Conservation (phyloP, 176 grass and related monocot species). For the Bromus sterilis region DNA sequence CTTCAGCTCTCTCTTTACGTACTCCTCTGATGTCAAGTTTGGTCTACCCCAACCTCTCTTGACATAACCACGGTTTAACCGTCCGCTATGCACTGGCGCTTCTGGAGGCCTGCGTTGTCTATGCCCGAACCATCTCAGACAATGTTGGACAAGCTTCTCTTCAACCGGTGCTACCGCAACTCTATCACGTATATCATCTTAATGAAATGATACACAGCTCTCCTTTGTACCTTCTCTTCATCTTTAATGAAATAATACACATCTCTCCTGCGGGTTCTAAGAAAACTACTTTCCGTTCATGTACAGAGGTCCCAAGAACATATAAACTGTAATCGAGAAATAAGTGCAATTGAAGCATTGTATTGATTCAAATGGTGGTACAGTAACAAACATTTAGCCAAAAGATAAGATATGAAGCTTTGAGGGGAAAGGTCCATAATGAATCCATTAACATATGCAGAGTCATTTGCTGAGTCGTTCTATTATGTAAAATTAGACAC, state of each 20-base stretch:
- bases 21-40: background rate
- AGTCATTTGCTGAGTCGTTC: background rate
- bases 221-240: background rate
- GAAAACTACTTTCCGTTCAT: background rate
- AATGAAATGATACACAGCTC: background rate
- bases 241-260: background rate
- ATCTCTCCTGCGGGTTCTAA: background rate
- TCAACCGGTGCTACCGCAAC: background rate
- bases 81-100: background rate
- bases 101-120: background rate
- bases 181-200: background rate
- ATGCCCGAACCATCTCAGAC: background rate
- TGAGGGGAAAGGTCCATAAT: background rate
- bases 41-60: background rate
- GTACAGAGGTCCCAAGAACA: background rate
- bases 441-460: background rate
- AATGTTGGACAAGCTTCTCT: background rate
- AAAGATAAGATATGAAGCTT: background rate
- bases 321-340: background rate
- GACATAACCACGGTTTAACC: background rate
- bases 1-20: background rate
- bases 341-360: background rate
- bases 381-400: slow-evolving; percentile 3
- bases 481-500: slow-evolving; percentile 16
- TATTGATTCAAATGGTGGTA: background rate